A percentile compares a stretch with the other conserved stretches of the same genome.
Conservation (phyloP, 768 basidiomycete species). For the Neoboletus brunneissimus region DNA sequence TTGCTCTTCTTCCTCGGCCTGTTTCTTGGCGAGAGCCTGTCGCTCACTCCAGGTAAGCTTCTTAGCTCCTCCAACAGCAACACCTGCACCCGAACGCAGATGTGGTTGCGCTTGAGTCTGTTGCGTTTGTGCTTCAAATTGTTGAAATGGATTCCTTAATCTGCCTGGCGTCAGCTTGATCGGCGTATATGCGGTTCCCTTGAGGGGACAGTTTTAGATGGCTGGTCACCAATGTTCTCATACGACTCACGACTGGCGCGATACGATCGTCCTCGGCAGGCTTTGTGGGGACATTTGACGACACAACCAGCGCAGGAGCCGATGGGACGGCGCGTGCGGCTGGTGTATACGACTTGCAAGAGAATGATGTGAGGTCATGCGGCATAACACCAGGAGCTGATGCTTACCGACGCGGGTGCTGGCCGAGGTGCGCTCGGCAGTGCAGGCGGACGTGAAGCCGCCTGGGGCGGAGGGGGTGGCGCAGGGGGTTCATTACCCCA, state of each 20-base stretch:
- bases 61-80: slow-evolving; percentile 54
- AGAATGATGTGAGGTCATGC: background rate
- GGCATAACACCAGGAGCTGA: background rate
- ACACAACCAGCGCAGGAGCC: slow-evolving; percentile 35
- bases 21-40: slow-evolving; percentile 87
- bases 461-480: slow-evolving; percentile 42
- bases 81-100: slow-evolving; percentile 19
- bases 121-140: slow-evolving; percentile 51
- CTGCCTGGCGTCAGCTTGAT: slow-evolving; percentile 86
- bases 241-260: slow-evolving; percentile 55
- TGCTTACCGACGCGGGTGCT: slow-evolving; percentile 35
- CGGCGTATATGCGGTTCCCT: slow-evolving; percentile 85
- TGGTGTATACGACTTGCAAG: slow-evolving; percentile 23
- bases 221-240: background rate
- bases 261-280: slow-evolving; percentile 81
- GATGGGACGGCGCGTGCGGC: slow-evolving; percentile 30
- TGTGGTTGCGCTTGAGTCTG: slow-evolving; percentile 29
- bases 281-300: slow-evolving; percentile 57
- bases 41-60: slow-evolving; percentile 94
- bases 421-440: slow-evolving; percentile 44
- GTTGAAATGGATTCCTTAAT: slow-evolving; percentile 79
- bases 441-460: slow-evolving; percentile 47
- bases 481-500: slow-evolving; percentile 56
- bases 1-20: slow-evolving; percentile 73
- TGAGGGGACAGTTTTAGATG: background rate